phyloP scores from a whole-genome alignment of 169 alveolate species.

The Perkinsus chesapeaki region DNA sequence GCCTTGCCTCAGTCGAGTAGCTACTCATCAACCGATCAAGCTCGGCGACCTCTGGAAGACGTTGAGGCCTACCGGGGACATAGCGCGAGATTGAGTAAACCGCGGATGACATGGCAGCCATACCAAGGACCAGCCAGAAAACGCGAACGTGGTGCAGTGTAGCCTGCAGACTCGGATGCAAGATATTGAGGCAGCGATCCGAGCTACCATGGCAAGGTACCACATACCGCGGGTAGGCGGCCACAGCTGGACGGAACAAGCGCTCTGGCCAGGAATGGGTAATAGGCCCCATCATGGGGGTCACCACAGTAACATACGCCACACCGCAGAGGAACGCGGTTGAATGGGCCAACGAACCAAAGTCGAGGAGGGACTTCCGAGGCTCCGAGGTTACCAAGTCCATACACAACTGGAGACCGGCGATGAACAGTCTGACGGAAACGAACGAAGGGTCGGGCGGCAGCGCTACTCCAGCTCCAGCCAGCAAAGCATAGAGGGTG shows the following conservation, averaged over 20 bases:
- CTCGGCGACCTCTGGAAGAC: neutral
- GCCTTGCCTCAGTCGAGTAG: neutral
- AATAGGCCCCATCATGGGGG: neutral
- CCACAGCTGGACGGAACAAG: neutral
- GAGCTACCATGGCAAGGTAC: neutral
- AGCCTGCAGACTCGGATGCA: neutral
- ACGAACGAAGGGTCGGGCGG: neutral
- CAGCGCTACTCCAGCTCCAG: neutral
- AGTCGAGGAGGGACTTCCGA: neutral
- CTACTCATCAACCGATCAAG: neutral
- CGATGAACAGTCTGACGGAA: neutral
- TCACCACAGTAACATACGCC: neutral
- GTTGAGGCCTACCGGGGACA: neutral
- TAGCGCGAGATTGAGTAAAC: neutral
- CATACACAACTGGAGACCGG: neutral
- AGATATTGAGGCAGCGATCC: neutral
- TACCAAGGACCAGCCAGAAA: neutral
- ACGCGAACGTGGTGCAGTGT: neutral
- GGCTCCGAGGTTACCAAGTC: neutral
- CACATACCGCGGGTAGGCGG: neutral
- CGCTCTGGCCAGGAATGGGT: neutral
- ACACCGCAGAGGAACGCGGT: neutral
- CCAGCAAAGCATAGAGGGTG: neutral
- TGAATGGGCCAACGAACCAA: neutral
- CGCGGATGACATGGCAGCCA: neutral